A percentile compares a stretch with the other conserved stretches of the same genome.
These are phyloP conservation scores for Xylaria grammica DNA, from an alignment of 495 filamentous ascomycete genomes.

Conservation along the genomic window DNA sequence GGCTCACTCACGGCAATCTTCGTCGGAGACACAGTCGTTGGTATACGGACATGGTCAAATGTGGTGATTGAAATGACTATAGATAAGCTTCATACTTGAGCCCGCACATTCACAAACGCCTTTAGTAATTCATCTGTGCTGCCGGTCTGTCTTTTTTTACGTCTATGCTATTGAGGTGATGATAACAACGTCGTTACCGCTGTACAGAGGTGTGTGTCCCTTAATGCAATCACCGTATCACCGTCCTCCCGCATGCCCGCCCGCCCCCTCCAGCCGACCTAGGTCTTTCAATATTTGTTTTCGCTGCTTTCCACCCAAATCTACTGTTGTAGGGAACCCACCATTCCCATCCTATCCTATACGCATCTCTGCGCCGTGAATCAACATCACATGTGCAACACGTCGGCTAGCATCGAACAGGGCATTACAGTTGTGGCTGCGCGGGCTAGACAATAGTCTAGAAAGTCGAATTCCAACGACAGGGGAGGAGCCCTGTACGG, in stretches of 20 bases:
- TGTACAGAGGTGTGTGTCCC: constrained; percentile 4
- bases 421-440: constrained; percentile 5
- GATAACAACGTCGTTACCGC: constrained; percentile 9
- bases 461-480: neutral
- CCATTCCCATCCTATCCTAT: constrained; percentile 1
- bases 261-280: neutral
- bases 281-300: constrained; percentile 1
- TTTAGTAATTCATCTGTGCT: constrained; percentile 3
- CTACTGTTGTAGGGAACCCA: neutral
- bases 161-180: constrained; percentile 24
- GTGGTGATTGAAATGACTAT: neutral
- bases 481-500: constrained; percentile 1
- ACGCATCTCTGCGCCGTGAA: constrained; percentile 7
- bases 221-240: constrained; percentile 13
- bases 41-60: neutral
- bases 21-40: too few relatives aligned
- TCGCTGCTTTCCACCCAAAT: constrained; percentile 10
- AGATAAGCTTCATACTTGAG: neutral
- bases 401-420: neutral
- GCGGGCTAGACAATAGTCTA: constrained; percentile 8
- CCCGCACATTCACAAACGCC: constrained; percentile 9
- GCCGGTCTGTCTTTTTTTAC: constrained; percentile 20
- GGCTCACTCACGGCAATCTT: too few relatives aligned
- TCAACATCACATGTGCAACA: constrained; percentile 7
- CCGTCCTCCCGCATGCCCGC: constrained; percentile 13